A percentile compares a stretch with the other conserved stretches of the same genome.
These are phyloP conservation scores for Termitomyces bulborhizus DNA, from an alignment of 768 basidiomycete genomes.

Conservation along the genomic window DNA sequence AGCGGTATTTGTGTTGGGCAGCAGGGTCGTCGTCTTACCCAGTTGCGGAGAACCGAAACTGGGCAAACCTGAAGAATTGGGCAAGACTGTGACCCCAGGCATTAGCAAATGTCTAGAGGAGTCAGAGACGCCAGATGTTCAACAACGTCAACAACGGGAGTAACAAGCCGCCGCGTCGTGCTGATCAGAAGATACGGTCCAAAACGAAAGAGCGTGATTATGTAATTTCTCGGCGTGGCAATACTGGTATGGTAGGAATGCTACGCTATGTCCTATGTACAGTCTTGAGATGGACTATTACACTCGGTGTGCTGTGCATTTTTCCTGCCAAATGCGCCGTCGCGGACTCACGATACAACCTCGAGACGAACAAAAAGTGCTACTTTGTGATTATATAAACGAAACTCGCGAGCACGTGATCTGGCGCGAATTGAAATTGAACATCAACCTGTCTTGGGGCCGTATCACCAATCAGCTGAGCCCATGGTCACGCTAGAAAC, in stretches of 20 bases:
- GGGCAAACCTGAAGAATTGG: constrained; percentile 18
- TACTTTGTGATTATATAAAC: too few species aligned
- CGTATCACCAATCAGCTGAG: neutral
- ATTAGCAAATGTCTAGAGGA: constrained; percentile 10
- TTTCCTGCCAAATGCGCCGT: neutral
- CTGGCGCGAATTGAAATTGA: constrained; percentile 11
- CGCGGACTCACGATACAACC: neutral
- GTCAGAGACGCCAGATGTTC: constrained; percentile 9
- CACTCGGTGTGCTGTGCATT: neutral
- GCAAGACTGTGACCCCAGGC: constrained; percentile 24
- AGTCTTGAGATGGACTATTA: neutral
- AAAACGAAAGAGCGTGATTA: constrained; percentile 11
- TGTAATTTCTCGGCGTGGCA: neutral
- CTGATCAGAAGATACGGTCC: neutral
- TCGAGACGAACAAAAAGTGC: too few species aligned
- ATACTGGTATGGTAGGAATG: neutral
- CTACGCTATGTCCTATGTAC: neutral
- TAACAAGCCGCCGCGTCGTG: neutral
- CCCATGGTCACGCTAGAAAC: constrained; percentile 28
- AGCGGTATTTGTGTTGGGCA: constrained; percentile 11
- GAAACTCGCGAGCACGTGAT: constrained; percentile 17
- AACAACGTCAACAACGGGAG: constrained; percentile 4
- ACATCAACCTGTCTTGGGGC: neutral
- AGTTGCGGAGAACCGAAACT: constrained; percentile 23
- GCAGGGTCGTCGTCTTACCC: constrained; percentile 20